Base-by-base conservation (phyloP, 768 basidiomycete genomes). In the Pluteus cervinus region DNA sequence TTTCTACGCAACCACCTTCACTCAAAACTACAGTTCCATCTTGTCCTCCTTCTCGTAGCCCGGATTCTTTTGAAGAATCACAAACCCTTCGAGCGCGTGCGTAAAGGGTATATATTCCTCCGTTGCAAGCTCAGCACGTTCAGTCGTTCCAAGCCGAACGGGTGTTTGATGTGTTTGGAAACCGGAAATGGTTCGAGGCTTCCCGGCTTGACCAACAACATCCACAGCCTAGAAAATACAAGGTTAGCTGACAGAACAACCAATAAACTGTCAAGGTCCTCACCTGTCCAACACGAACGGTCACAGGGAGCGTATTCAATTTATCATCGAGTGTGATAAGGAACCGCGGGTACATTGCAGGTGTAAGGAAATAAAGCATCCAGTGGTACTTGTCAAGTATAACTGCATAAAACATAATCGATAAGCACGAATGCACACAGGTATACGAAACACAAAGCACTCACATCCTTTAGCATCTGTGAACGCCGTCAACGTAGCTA, bases 141-240 rank as follows among this genome's bases (percentile, higher is more conserved):
- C 96, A 2, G 84, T 91, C 42, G 91, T 93, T 4, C 87, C 94
- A 45, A 99, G 62, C 33, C 96, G 84, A 35, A 99, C 96, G 1
- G 94, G 96, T 30, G 96, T 91, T 54, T 87, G 80, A 62, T 98
- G 92, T 11, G 96, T 99, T 62, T 97, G 94, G 87, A 99, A 98
- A 25, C 91, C 91, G 17, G 89, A 91, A 47, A 96, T 96, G 34
- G 91, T 92, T 43, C 90, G 74, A 44, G 96, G 89, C 60, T 97
- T 98, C 28, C 96, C 96, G 0, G 96, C 96, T 63, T 97, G 88
- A 11, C 94, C 96, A 33, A 99, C 88, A 33, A 96, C 90, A 53
- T 99, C 94, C 47, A 98, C 84, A 4, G 96, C 96, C 78, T 94
- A 60, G 11, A 21, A 36, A 23, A 37, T 11, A 22, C 14, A 17